Evolutionary conservation across 2,329 filamentous ascomycete genomes (phyloP).

Genomic region (Microcyclospora pomicola): DNA sequence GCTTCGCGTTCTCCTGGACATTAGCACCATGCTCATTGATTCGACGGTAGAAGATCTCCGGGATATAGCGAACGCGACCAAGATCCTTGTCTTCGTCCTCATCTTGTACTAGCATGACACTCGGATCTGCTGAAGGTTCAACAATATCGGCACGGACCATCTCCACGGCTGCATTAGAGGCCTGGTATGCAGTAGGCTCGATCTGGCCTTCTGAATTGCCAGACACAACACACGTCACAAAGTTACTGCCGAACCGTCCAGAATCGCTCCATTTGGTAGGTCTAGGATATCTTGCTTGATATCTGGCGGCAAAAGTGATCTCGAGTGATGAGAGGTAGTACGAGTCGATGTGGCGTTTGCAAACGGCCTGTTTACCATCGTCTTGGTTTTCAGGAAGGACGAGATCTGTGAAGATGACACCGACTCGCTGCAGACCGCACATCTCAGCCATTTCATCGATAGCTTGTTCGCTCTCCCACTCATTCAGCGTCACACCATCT

Average conservation of each 20-base stretch:
- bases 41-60: constrained; percentile 88
- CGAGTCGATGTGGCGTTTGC: constrained; percentile 90
- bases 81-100: constrained; percentile 70
- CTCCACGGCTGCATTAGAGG: constrained; percentile 87
- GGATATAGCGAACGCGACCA: constrained; percentile 70
- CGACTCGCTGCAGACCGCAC: constrained; percentile 78
- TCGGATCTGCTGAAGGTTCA: constrained; percentile 85
- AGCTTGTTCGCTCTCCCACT: constrained; percentile 74
- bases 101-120: constrained; percentile 83
- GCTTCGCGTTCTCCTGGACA: constrained; percentile 94
- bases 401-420: constrained; percentile 90
- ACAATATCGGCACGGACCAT: constrained; percentile 94
- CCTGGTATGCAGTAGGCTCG: constrained; percentile 80
- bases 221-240: constrained; percentile 92
- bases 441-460: constrained; percentile 66
- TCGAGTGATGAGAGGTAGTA: constrained; percentile 90
- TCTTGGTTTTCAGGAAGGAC: constrained; percentile 54
- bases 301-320: constrained; percentile 72
- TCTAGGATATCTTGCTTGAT: constrained; percentile 80
- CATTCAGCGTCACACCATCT: constrained; percentile 72
- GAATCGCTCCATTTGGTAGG: constrained; percentile 95
- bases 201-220: constrained; percentile 84
- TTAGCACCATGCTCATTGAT: constrained; percentile 96
- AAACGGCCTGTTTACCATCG: constrained; percentile 67
- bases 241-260: constrained; percentile 85